Conservation (phyloP, 176 grass and related monocot species). For the Aegilops speltoides region DNA sequence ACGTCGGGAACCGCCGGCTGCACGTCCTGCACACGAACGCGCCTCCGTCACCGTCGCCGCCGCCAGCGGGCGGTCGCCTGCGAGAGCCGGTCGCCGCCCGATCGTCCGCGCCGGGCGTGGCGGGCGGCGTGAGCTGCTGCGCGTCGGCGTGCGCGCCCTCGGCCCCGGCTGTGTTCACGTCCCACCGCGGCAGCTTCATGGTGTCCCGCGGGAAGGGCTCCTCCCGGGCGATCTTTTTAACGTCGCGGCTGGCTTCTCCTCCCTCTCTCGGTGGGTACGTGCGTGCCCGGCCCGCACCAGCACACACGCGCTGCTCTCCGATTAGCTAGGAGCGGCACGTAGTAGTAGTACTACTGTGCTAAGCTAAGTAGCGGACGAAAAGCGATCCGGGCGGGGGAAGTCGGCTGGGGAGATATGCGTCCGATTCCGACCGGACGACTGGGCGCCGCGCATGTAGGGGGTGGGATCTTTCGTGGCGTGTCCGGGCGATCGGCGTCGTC, state of each 20-base stretch:
- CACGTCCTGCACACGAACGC: constrained; percentile 66
- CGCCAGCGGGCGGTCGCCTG: constrained; percentile 22
- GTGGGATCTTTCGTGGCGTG: not conserved
- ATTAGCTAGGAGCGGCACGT: not conserved
- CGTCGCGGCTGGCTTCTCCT: not conserved
- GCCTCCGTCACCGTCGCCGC: not conserved
- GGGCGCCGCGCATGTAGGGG: not conserved
- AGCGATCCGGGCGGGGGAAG: not conserved
- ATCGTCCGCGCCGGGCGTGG: not conserved
- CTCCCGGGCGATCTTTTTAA: not conserved
- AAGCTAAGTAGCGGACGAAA: no score
- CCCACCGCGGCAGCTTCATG: not conserved
- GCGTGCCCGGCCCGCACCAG: not conserved
- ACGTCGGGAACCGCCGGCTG: constrained; percentile 48
- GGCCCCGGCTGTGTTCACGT: not conserved
- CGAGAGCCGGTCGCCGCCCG: not conserved
- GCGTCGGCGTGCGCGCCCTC: constrained; percentile 29
- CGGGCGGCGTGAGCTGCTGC: not conserved
- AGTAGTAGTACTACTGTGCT: no score
- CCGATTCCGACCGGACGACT: not conserved
- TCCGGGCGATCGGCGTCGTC: constrained; percentile 19
- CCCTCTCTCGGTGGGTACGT: not conserved
- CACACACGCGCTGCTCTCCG: not conserved
- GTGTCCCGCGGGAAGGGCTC: not conserved
- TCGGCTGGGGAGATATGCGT: constrained; percentile 2